phyloP scores from a whole-genome alignment of 83 land plant genomes.

The Diphasiastrum complanatum region DNA sequence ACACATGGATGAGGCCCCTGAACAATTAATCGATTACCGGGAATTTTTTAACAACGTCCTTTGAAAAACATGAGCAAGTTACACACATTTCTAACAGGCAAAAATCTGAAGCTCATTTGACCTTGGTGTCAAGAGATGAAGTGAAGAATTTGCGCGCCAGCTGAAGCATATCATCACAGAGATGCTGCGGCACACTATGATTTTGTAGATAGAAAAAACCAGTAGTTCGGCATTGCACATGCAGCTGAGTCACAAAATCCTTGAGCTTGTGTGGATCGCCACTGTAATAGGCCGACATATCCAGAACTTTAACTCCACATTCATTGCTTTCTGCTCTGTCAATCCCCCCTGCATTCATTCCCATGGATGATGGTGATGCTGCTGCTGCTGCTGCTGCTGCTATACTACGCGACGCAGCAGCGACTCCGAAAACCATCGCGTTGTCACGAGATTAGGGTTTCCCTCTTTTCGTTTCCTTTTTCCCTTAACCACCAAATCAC shows the following conservation, averaged over 20 bases:
- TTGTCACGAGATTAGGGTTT: too few species aligned
- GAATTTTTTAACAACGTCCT: background rate
- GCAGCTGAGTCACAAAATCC: slow-evolving; percentile 8
- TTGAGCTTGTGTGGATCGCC: background rate
- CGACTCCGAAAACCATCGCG: too few species aligned
- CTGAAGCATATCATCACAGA: slow-evolving; percentile 20
- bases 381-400: too few species aligned
- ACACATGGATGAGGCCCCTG: too few species aligned
- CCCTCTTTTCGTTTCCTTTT: too few species aligned
- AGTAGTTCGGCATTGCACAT: slow-evolving; percentile 18
- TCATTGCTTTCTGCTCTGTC: background rate
- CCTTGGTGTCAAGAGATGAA: slow-evolving; percentile 16
- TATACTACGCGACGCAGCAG: too few species aligned
- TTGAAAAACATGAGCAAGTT: background rate
- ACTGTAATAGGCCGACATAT: slow-evolving; percentile 18
- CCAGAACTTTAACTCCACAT: slow-evolving; percentile 2
- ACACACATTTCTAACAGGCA: background rate
- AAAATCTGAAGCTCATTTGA: background rate
- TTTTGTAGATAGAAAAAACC: slow-evolving; percentile 25
- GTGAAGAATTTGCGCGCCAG: slow-evolving; percentile 16
- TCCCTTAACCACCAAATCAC: too few species aligned
- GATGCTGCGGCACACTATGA: slow-evolving; percentile 10
- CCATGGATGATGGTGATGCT: too few species aligned
- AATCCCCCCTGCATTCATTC: too few species aligned
- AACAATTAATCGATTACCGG: too few species aligned